phyloP scores from a whole-genome alignment of 1,284 basidiomycete species.

The Pascua guehoae region DNA sequence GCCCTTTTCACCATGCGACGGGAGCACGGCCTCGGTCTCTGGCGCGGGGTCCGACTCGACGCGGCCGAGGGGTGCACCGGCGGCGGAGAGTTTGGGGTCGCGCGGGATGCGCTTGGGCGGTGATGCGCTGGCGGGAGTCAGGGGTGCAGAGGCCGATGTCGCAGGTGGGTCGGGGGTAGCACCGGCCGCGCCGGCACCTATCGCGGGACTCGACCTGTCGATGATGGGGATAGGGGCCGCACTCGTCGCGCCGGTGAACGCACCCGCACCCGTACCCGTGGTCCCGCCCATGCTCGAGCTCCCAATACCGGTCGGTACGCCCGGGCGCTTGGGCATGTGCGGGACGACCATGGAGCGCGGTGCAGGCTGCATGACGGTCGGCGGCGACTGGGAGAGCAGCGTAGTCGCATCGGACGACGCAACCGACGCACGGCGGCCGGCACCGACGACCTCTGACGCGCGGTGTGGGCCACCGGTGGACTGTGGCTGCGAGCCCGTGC shows the following conservation, averaged over 20 bases:
- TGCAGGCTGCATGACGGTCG: constrained; percentile 24
- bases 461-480: too few relatives aligned
- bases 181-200: background rate
- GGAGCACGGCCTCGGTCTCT: too few relatives aligned
- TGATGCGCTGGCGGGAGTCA: background rate
- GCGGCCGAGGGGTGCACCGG: too few relatives aligned
- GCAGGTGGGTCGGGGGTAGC: background rate
- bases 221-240: background rate
- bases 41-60: too few relatives aligned
- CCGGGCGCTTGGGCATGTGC: constrained; percentile 40
- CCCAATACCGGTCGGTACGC: constrained; percentile 35
- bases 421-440: too few relatives aligned
- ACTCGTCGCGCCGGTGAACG: background rate
- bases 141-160: background rate
- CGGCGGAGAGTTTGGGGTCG: too few relatives aligned
- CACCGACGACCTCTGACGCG: too few relatives aligned
- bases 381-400: background rate
- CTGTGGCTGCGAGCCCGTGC: too few relatives aligned
- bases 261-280: too few relatives aligned
- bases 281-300: background rate
- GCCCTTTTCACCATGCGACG: too few relatives aligned
- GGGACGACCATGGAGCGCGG: constrained; percentile 39
- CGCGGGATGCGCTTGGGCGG: background rate
- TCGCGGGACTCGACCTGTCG: background rate
- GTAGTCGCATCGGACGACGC: too few relatives aligned